phyloP scores from a whole-genome alignment of 371 early-diverging fungal species.

The Mortierella sp. region DNA sequence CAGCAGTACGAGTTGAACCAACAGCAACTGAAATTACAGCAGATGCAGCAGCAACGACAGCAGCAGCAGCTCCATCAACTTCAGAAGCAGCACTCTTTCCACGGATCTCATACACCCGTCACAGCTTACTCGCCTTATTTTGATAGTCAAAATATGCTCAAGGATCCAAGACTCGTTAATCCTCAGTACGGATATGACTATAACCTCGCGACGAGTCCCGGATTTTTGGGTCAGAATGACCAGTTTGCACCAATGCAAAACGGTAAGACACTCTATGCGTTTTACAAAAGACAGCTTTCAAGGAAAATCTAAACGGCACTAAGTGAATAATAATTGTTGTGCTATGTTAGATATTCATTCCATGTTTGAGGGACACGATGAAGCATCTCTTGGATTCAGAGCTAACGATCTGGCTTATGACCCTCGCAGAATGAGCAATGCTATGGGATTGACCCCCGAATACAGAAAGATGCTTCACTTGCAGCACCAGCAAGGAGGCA shows the following conservation, averaged over 20 bases:
- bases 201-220: constrained; percentile 32
- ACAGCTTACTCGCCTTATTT: constrained; percentile 55
- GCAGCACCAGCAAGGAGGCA: constrained; percentile 42
- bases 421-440: constrained; percentile 42
- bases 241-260: constrained; percentile 30
- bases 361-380: constrained; percentile 51
- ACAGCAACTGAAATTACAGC: constrained; percentile 61
- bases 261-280: constrained; percentile 11
- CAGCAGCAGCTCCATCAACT: constrained; percentile 43
- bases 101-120: constrained; percentile 52
- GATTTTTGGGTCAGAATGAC: constrained; percentile 38
- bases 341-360: constrained; percentile 35
- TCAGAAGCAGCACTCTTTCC: constrained; percentile 41
- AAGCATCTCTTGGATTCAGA: constrained; percentile 49
- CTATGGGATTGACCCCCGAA: constrained; percentile 42
- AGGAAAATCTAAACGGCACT: background rate
- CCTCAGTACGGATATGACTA: constrained; percentile 48
- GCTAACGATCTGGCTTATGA: constrained; percentile 54
- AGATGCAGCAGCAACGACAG: constrained; percentile 58
- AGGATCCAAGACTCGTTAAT: constrained; percentile 39
- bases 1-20: constrained; percentile 55
- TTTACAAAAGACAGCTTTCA: no score
- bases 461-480: constrained; percentile 48
- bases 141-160: constrained; percentile 48
- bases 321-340: background rate